Evolutionary conservation across 306 rosid genomes (phyloP), one percentile per base, ranked within the genome.

Genomic region (Hippophae gyantsensis): DNA sequence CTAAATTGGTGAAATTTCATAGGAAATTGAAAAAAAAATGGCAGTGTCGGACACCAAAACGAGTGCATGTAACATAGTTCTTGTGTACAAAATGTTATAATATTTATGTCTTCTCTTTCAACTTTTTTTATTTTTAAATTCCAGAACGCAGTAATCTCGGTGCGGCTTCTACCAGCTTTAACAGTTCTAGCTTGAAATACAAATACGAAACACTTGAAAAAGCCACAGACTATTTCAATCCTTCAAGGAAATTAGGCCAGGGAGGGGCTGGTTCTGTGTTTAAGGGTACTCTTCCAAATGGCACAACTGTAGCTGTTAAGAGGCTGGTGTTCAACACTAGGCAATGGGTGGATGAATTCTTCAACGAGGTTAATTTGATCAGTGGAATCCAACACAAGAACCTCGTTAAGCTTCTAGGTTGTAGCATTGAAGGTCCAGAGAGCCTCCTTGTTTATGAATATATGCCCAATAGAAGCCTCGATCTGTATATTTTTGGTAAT

Each of bases 351-450:
- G 95, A 86, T 62, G 95, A 86, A 63, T 89, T 89, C 81, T 89
- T 89, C 87, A 89, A 89, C 62, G 97, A 89, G 63, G 97, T 89
- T 13, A 86, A 86, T 70, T 73, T 89, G 63, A 82, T 89, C 57
- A 79, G 83, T 1, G 90, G 84, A 73, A 78, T 84, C 43, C 78
- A 82, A 52, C 97, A 89, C 86, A 76, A 86, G 75, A 85, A 86
- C 68, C 95, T 89, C 32, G 89, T 89, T 48, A 60, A 73, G 54
- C 84, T 89, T 66, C 69, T 89, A 67, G 97, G 97, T 23, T 89
- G 97, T 53, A 89, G 95, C 81, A 86, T 89, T 49, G 97, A 89
- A 84, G 97, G 97, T 43, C 97, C 97, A 6, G 97, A 89, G 82
- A 89, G 97, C 54, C 80, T 89, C 61, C 82, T 89, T 46, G 95